A percentile compares a stretch with the other conserved stretches of the same genome.
Evolutionary conservation across 495 filamentous ascomycete species (phyloP).

Genomic region (Poronia punctata): DNA sequence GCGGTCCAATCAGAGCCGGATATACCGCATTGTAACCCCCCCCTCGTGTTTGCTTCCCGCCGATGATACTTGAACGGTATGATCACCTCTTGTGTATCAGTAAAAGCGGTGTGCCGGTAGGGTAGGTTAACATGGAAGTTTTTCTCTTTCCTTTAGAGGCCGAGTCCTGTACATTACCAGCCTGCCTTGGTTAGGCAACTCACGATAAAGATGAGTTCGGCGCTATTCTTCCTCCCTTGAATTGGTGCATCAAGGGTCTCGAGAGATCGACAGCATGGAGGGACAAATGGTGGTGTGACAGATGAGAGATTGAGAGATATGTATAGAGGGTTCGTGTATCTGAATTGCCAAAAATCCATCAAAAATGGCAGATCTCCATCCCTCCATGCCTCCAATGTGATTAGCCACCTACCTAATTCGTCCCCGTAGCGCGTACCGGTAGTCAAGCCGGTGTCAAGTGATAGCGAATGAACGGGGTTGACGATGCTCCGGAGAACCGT

Average conservation of each 20-base stretch:
- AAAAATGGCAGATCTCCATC: neutral
- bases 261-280: too few species aligned
- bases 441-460: neutral
- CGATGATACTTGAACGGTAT: slow-evolving; percentile 7
- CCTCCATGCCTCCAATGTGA: too few species aligned
- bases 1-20: slow-evolving; percentile 7
- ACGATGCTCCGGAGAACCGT: too few species aligned
- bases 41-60: slow-evolving; percentile 3
- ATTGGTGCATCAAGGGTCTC: too few species aligned
- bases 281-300: neutral
- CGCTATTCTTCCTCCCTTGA: too few species aligned
- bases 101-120: slow-evolving; percentile 4
- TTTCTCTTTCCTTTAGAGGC: too few species aligned
- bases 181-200: too few species aligned
- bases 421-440: neutral
- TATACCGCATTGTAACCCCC: slow-evolving; percentile 3
- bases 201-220: too few species aligned
- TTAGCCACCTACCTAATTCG: neutral
- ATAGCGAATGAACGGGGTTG: neutral
- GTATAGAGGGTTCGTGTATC: neutral
- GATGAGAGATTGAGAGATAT: neutral
- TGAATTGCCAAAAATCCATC: neutral
- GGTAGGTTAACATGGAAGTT: neutral
- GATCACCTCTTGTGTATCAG: too few species aligned
- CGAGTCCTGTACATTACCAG: too few species aligned